Conservation (phyloP, 164 flowering plant species). For the Vitis labrusca region DNA sequence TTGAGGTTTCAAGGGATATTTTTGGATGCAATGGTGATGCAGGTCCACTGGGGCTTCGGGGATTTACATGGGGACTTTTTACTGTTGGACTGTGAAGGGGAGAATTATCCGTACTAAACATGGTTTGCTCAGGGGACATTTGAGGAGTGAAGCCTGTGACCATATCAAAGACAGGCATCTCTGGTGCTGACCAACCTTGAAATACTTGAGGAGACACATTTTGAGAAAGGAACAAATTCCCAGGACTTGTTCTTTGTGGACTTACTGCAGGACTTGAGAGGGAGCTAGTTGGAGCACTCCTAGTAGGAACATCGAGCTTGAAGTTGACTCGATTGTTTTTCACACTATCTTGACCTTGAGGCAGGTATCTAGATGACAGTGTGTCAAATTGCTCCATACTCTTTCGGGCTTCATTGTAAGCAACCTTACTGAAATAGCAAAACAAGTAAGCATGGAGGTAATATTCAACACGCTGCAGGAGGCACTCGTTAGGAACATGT, state of each 20-base stretch:
- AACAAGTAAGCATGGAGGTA: background rate
- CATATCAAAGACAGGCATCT: conserved; percentile 37
- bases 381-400: conserved; percentile 17
- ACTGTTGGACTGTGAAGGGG: conserved; percentile 48
- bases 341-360: conserved; percentile 17
- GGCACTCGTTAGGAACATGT: background rate
- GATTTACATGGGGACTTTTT: conserved; percentile 32
- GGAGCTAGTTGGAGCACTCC: conserved; percentile 67
- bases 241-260: conserved; percentile 43
- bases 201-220: conserved; percentile 25
- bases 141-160: conserved; percentile 33
- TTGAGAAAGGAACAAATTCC: conserved; percentile 29
- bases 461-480: background rate
- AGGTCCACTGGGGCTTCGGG: conserved; percentile 35
- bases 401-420: conserved; percentile 17
- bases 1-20: conserved; percentile 30
- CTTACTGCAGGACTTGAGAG: conserved; percentile 62
- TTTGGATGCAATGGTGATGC: conserved; percentile 52
- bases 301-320: conserved; percentile 32
- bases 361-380: conserved; percentile 26
- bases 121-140: conserved; percentile 31
- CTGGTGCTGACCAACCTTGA: conserved; percentile 69
- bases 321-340: conserved; percentile 20
- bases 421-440: conserved; percentile 24
- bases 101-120: conserved; percentile 46